phyloP scores from a whole-genome alignment of 2,329 filamentous ascomycete genomes.

The Penicillium italicum region DNA sequence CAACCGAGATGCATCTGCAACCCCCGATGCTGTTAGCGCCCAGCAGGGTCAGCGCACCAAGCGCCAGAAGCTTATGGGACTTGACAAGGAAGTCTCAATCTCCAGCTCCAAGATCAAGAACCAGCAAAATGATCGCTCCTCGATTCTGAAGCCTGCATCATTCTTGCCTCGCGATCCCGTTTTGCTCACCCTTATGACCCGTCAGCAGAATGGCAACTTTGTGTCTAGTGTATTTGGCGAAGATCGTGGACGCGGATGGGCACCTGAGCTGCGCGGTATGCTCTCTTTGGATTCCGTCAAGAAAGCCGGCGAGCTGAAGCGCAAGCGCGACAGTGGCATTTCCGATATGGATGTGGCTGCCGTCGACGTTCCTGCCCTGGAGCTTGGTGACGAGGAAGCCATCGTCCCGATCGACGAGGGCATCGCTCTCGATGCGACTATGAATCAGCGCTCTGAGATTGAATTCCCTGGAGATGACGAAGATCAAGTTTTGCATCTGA shows the following conservation, averaged over 20 bases:
- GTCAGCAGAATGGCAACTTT: constrained; percentile 88
- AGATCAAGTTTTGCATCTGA: constrained; percentile 40
- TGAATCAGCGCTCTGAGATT: constrained; percentile 56
- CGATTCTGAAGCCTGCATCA: constrained; percentile 75
- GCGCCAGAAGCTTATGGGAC: constrained; percentile 75
- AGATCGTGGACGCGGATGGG: constrained; percentile 74
- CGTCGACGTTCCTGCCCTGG: constrained; percentile 58
- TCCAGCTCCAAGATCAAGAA: constrained; percentile 74
- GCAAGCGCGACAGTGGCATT: constrained; percentile 86
- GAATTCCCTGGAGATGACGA: constrained; percentile 63
- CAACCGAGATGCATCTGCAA: constrained; percentile 16
- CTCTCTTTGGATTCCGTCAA: constrained; percentile 81
- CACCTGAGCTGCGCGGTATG: constrained; percentile 86
- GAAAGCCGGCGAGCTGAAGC: constrained; percentile 76
- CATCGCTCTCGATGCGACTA: constrained; percentile 48
- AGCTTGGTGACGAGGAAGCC: constrained; percentile 64
- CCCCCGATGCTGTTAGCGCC: constrained; percentile 51
- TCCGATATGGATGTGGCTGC: constrained; percentile 72
- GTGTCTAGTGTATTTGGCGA: constrained; percentile 83
- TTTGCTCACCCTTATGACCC: constrained; percentile 79
- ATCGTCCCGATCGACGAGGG: constrained; percentile 48
- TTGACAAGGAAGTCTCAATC: constrained; percentile 78
- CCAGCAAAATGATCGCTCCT: constrained; percentile 79
- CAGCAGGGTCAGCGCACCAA: constrained; percentile 70
- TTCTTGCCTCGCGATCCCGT: constrained; percentile 86